Evolutionary conservation across 805 yeast genomes (phyloP), one percentile per base, ranked within the genome.

Genomic region (Wickerhamomyces rabaulensis): DNA sequence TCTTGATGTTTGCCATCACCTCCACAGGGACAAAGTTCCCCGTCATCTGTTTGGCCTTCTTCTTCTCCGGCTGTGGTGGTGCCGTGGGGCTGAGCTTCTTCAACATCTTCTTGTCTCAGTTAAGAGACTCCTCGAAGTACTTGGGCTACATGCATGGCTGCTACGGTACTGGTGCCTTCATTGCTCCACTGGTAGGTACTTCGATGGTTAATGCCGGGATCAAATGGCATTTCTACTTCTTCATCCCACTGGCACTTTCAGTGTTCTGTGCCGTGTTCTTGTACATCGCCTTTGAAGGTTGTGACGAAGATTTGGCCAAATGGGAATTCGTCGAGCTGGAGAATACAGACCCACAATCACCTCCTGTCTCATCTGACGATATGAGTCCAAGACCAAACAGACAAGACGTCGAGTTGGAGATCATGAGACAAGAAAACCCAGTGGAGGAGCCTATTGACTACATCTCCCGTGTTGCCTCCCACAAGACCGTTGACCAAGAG

Each of bases 161-260:
- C 9, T 82, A 82, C 57, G 89, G 89, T 2, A 37, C 78, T 3
- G 88, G 88, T 10, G 88, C 87, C 2, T 73, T 81, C 6, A 49
- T 78, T 2, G 72, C 84, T 4, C 88, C 89, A 2, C 58, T 80
- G 38, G 62, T 79, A 22, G 82, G 80, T 3, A 79, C 84, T 0
- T 63, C 73, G 0, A 67, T 82, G 71, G 71, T 78, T n/a, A 66
- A 71, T 39, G 50, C 58, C 0, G 80, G 79, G 3, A 57, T 54
- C 26, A 27, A 39, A 20, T 17, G 29, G 45, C 82, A 87, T 87
- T 68, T 76, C 56, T 69, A 59, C 48, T 77, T 67, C 60, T 82
- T 79, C 54, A 68, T 81, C n/a, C 59, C 79, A 37, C 58, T 79
- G 19, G 80, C 74, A 0, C 26, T 74, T 44, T 62, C 71, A 53